Base-by-base conservation (phyloP, 495 filamentous ascomycete genomes). In the Podospora australis region DNA sequence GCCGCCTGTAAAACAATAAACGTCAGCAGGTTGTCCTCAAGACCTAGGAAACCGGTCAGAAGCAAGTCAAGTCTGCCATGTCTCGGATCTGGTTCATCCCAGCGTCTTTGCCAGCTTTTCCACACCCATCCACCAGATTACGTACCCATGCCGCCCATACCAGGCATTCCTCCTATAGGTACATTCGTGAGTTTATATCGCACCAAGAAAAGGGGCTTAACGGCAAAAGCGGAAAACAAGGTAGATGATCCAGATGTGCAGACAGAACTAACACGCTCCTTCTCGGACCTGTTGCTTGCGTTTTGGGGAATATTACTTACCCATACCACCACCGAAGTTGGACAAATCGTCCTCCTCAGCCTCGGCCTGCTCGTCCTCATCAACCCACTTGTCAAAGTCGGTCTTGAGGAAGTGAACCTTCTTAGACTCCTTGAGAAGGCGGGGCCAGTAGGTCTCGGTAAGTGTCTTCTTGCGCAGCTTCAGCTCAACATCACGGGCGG, bases 331-430 rank as follows among this genome's bases (percentile, higher is more conserved):
- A 24, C 77, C 84, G 60, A 86, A 78, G 52, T 82, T 81, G 52
- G 77, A 83, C 65, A 91, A 82, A 63, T 95, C 88, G 25, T 96
- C 89, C 29, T 96, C 91, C 19, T 76, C 70, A 14, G 72, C 83
- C 59, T 84, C 88, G 59, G 96, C 86, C 73, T 98, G 92, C 78
- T 98, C 92, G 67, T 98, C 92, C 81, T 97, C 92, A 66, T 97
- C 94, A 56, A 98, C 90, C 94, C 94, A 98, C 89, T 97, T 97
- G 71, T 96, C 88, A 60, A 98, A 98, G 69, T 98, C 84, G 57
- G 92, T 98, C 87, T 95, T 96, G 60, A 98, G 69, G 81, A 92
- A 98, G 74, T 97, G 92, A 44, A 83, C 63, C 78, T 87, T 96
- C 80, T 88, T 84, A 29, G 69, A 68, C 21, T 88, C 86, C 82